These are phyloP conservation scores for Cercospora sp. DNA, from an alignment of 2,329 filamentous ascomycete species.

Conservation along the genomic window DNA sequence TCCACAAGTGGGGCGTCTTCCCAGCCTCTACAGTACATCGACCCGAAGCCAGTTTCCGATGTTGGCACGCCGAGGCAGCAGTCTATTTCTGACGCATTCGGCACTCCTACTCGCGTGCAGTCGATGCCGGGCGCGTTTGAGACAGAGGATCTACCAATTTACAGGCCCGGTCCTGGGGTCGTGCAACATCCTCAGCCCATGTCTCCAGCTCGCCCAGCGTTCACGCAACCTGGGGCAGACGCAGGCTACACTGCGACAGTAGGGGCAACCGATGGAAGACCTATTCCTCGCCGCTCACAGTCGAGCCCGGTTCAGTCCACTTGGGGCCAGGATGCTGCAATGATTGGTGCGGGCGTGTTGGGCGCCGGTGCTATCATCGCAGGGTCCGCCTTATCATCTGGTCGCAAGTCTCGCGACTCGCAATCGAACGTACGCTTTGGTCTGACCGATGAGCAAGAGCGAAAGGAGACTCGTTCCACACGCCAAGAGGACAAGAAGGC, in stretches of 20 bases:
- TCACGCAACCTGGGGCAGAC: slow-evolving; percentile 30
- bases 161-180: slow-evolving; percentile 62
- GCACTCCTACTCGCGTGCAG: slow-evolving; percentile 41
- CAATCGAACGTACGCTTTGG: slow-evolving; percentile 55
- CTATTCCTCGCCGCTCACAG: slow-evolving; percentile 38
- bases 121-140: slow-evolving; percentile 38
- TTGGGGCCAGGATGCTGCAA: slow-evolving; percentile 42
- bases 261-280: slow-evolving; percentile 13
- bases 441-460: slow-evolving; percentile 57
- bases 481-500: slow-evolving; percentile 37
- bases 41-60: slow-evolving; percentile 67
- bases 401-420: slow-evolving; percentile 37
- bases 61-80: slow-evolving; percentile 45
- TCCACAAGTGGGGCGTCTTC: slow-evolving; percentile 47
- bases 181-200: slow-evolving; percentile 86
- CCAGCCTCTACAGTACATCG: slow-evolving; percentile 62
- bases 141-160: slow-evolving; percentile 40
- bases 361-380: slow-evolving; percentile 41
- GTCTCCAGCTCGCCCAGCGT: slow-evolving; percentile 57
- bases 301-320: slow-evolving; percentile 33
- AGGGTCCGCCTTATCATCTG: slow-evolving; percentile 25
- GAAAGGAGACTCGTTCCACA: slow-evolving; percentile 48
- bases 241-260: slow-evolving; percentile 18
- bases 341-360: slow-evolving; percentile 47
- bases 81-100: slow-evolving; percentile 38